Evolutionary conservation across 2,329 filamentous ascomycete genomes (phyloP), one percentile per base, ranked within the genome.

Genomic region (Fusarium acutatum): DNA sequence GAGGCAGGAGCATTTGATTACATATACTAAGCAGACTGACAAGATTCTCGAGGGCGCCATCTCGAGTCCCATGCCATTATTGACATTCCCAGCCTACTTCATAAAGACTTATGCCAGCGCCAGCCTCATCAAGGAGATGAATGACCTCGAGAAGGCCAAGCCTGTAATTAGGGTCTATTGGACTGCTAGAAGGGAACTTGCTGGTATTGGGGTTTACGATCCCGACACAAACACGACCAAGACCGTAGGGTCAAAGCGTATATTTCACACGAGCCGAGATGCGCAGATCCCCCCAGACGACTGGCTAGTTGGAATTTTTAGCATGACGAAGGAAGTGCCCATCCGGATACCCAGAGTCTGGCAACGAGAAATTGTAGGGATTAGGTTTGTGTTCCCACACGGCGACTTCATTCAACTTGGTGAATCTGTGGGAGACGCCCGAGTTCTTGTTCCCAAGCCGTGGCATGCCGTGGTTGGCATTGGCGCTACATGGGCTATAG

Each of bases 231-330:
- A 32, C 22, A 49, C 15, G 22, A 3, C 14, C 22, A 49, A 8
- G 20, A 32, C 14, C 46, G 8, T 49, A 2, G 46, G 46, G 4
- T n/a, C 7, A 32, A n/a, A 32, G 10, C 0, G 0, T 32, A 3
- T 9, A 18, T 49, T 49, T n/a, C 28, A n/a, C 14, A n/a, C 1
- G 22, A 49, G 22, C 10, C 22, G n/a, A 32, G 28, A 49, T n/a
- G 46, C 22, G 18, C 22, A 49, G 28, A 32, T 49, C 11, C 46
- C 46, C 11, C 22, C 3, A 13, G 22, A 49, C 17, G 10, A 49
- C 15, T 49, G 28, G 46, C 28, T 49, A 49, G 46, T 11, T 32
- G 46, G 15, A 22, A 32, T 49, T 18, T 13, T n/a, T 1, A 49
- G 32, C 3, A 11, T n/a, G 0, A 49, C 46, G 3, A 49, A 32